Evolutionary conservation across 2,329 filamentous ascomycete species (phyloP).

Genomic region (Hypoxylon sp.): DNA sequence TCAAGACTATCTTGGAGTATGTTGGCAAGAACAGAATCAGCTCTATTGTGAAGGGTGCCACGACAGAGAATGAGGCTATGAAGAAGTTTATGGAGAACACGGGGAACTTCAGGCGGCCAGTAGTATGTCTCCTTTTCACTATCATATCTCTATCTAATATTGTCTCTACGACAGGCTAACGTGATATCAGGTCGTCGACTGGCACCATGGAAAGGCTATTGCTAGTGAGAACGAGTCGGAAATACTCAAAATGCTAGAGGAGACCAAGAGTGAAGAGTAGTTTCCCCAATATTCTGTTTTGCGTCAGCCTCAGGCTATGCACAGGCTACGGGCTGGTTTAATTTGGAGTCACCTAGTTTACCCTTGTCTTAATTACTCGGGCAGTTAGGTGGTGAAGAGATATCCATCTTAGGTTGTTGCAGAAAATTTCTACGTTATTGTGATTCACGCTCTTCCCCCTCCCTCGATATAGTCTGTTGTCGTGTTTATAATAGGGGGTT

Average conservation of each 20-base stretch:
- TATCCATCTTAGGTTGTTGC: neutral
- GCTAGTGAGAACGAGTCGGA: conserved; percentile 86
- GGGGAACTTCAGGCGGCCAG: conserved; percentile 78
- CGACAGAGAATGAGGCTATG: conserved; percentile 80
- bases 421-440: neutral
- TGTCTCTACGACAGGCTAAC: conserved; percentile 43
- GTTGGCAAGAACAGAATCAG: conserved; percentile 73
- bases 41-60: conserved; percentile 79
- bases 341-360: neutral
- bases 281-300: too few species aligned
- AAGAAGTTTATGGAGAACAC: conserved; percentile 79
- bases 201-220: conserved; percentile 89
- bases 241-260: conserved; percentile 84
- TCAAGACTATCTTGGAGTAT: conserved; percentile 87
- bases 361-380: neutral
- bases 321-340: neutral
- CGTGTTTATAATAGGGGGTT: neutral
- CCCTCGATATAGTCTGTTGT: neutral
- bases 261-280: conserved; percentile 57
- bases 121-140: conserved; percentile 67
- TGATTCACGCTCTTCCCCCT: conserved; percentile 3
- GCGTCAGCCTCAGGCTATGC: neutral
- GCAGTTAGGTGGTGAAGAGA: neutral
- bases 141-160: neutral
- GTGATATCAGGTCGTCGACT: conserved; percentile 77